phyloP scores from a whole-genome alignment of 2,329 filamentous ascomycete genomes.

The Trichoderma sp. region DNA sequence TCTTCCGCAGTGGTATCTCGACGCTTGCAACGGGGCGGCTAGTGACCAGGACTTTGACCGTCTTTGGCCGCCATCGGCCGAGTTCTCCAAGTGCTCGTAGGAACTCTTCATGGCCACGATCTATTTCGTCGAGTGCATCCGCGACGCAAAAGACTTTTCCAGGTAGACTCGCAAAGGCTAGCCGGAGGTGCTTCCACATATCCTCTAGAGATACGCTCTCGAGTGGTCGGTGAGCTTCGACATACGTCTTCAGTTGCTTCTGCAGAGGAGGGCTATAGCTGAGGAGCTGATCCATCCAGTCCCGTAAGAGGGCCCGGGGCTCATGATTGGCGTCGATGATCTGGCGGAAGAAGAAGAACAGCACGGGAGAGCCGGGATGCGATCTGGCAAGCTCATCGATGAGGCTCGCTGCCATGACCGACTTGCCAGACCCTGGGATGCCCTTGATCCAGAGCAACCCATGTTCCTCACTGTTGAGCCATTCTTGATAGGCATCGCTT shows the following conservation, averaged over 20 bases:
- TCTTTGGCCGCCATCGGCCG: slow-evolving; percentile 36
- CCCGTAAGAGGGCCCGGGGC: slow-evolving; percentile 37
- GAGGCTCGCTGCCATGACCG: slow-evolving; percentile 40
- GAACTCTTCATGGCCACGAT: slow-evolving; percentile 40
- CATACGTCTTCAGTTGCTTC: slow-evolving; percentile 30
- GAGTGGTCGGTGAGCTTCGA: slow-evolving; percentile 6
- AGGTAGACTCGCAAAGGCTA: slow-evolving; percentile 32
- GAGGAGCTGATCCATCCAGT: slow-evolving; percentile 43
- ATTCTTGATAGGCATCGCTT: slow-evolving; percentile 29
- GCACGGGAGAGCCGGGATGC: slow-evolving; percentile 33
- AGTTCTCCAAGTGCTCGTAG: slow-evolving; percentile 40
- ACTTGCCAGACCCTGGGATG: slow-evolving; percentile 46
- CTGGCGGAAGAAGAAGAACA: slow-evolving; percentile 47
- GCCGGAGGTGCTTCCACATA: slow-evolving; percentile 39
- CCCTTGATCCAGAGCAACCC: slow-evolving; percentile 41
- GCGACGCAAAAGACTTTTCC: slow-evolving; percentile 44
- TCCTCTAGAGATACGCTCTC: slow-evolving; percentile 30
- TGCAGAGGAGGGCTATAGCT: slow-evolving; percentile 39
- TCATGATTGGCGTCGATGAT: slow-evolving; percentile 43
- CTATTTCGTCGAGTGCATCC: slow-evolving; percentile 53
- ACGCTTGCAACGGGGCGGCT: slow-evolving; percentile 43
- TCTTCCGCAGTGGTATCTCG: slow-evolving; percentile 37
- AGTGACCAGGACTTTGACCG: slow-evolving; percentile 48
- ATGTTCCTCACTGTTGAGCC: slow-evolving; percentile 26
- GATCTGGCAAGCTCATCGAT: slow-evolving; percentile 31